Evolutionary conservation across 371 early-diverging fungal species (phyloP).

Genomic region (Mucor ambiguus): DNA sequence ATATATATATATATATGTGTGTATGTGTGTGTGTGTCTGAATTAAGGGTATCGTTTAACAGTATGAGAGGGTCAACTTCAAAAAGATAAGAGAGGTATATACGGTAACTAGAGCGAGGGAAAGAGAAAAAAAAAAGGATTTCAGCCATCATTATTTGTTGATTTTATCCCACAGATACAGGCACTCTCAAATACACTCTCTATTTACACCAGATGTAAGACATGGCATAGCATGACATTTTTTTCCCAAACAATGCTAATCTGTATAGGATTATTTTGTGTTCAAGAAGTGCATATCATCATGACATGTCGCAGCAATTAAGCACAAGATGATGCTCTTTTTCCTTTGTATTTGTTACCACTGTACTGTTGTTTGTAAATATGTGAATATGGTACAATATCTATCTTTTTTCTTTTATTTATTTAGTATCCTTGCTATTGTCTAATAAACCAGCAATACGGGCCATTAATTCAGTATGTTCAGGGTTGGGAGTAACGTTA

Average conservation of each 20-base stretch:
- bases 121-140: neutral
- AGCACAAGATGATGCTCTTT: neutral
- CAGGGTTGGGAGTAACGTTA: slow-evolving; percentile 23
- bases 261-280: neutral
- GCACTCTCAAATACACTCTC: slow-evolving; percentile 2
- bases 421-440: slow-evolving; percentile 6
- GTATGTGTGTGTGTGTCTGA: neutral
- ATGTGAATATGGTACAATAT: neutral
- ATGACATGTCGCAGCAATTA: neutral
- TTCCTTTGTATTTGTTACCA: neutral
- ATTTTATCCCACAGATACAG: neutral
- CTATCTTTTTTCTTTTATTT: neutral
- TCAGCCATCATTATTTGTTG: neutral
- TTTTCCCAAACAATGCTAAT: neutral
- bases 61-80: too few species aligned
- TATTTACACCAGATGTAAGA: neutral
- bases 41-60: neutral
- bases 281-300: neutral
- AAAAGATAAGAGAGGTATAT: neutral
- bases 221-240: neutral
- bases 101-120: neutral
- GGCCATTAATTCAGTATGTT: slow-evolving; percentile 26
- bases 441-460: slow-evolving; percentile 28
- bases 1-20: too few species aligned
- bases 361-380: neutral